phyloP scores from a whole-genome alignment of 257 asterid genomes.

The Lycium ferocissimum region DNA sequence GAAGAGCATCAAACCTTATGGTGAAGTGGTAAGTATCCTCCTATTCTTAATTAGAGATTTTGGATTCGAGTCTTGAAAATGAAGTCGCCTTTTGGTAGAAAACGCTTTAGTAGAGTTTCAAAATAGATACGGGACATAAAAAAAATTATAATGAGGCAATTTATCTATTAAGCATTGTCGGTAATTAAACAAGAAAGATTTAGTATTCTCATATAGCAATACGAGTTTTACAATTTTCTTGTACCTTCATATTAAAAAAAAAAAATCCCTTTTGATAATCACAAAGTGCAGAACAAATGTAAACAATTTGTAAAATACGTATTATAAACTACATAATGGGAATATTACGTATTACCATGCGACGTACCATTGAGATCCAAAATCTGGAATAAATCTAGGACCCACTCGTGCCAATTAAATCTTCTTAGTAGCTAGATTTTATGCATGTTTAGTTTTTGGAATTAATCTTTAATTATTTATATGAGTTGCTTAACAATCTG shows the following conservation, averaged over 20 bases:
- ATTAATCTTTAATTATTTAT: too few species aligned
- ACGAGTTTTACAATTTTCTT: neutral
- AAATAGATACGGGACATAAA: too few species aligned
- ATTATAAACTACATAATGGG: neutral
- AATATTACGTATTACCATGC: neutral
- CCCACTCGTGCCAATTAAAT: neutral
- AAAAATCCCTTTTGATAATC: neutral
- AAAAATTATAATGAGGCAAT: neutral
- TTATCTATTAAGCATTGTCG: neutral
- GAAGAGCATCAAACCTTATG: neutral
- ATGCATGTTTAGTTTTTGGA: neutral
- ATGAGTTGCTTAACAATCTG: neutral
- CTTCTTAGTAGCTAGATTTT: too few species aligned
- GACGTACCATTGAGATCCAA: neutral
- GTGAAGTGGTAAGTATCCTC: too few species aligned
- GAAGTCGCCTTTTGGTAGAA: too few species aligned
- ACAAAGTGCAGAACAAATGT: neutral
- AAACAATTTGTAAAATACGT: neutral
- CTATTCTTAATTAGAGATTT: too few species aligned
- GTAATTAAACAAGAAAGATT: constrained; percentile 3
- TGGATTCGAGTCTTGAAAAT: too few species aligned
- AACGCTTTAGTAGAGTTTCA: too few species aligned
- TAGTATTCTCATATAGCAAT: neutral
- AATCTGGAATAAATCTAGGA: neutral
- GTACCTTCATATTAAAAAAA: neutral